Evolutionary conservation across 2,329 filamentous ascomycete genomes (phyloP), one percentile per base, ranked within the genome.

Genomic region (Aspergillus piperis): DNA sequence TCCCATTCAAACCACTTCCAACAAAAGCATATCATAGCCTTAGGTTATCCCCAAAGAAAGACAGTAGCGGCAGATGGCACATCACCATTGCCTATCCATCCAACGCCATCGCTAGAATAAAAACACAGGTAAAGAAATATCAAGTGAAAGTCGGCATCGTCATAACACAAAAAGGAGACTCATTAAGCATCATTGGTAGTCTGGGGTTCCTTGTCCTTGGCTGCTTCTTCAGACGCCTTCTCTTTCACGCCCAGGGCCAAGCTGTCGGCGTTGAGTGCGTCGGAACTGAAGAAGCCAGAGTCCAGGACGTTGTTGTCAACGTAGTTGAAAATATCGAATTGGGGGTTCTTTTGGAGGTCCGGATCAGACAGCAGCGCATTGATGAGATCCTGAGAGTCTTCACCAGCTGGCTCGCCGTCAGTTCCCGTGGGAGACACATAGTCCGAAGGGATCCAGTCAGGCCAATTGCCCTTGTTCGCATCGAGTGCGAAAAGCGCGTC

Each of bases 361-460:
- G 73, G 66, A 25, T 76, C 72, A 6, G 74, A 72, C 36, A 77
- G 66, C n/a, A 77, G 70, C 38, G 72, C 66, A 50, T 71, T 70
- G 60, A 77, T 74, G 15, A 77, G 63, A 57, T 75, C 74, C 6
- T 71, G 66, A 2, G 70, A 64, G 54, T 71, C 66, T 41, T 70
- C 61, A 38, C 25, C 39, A 36, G n/a, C 63, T 30, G 66, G 65
- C 15, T 69, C 66, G 21, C 67, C 70, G 8, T 68, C 66, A 6
- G 74, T 74, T 44, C 62, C 68, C 32, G 58, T 56, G 0, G 72
- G 71, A 30, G 75, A 76, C n/a, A 73, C 65, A 36, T 72, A 76
- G 57, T 75, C 69, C 1, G 71, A 68, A 30, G 72, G 71, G 30
- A 77, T 66, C 76, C 76, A 78, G 57, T 77, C 73, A 1, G 69